Conservation (phyloP, 192 early-diverging fungal genomes). For the Dissophora ornata region DNA sequence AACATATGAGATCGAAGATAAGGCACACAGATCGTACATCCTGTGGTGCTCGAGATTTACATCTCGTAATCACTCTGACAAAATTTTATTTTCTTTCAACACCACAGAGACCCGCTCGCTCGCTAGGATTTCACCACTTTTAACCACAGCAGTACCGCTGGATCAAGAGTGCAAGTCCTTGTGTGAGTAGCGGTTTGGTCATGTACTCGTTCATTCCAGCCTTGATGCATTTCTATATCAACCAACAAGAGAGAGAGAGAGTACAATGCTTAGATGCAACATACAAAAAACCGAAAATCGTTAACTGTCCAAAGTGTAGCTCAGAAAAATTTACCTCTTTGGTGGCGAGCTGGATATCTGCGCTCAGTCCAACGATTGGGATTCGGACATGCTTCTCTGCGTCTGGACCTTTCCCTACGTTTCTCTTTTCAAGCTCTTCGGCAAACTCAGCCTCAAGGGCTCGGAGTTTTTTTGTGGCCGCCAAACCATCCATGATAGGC, state of each 20-base stretch:
- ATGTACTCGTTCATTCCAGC: conserved; percentile 54
- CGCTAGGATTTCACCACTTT: too few relatives aligned
- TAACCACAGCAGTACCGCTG: conserved; percentile 34
- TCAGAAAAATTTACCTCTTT: conserved; percentile 42
- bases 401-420: background rate
- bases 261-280: too few relatives aligned
- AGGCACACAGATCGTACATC: too few relatives aligned
- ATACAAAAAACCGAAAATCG: too few relatives aligned
- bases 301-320: too few relatives aligned
- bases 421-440: background rate
- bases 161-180: conserved; percentile 48
- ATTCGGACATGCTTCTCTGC: conserved; percentile 12
- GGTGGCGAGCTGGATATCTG: conserved; percentile 44
- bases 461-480: conserved; percentile 35
- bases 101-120: too few relatives aligned
- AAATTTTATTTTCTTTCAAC: too few relatives aligned
- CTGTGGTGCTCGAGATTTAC: too few relatives aligned
- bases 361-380: conserved; percentile 49
- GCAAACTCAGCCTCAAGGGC: conserved; percentile 21
- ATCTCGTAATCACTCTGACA: too few relatives aligned
- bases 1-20: too few relatives aligned
- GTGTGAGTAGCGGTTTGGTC: conserved; percentile 53
- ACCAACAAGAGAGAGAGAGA: background rate
- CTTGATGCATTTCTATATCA: conserved; percentile 36
- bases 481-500: conserved; percentile 54